A percentile compares a stretch with the other conserved stretches of the same genome.
phyloP scores from a whole-genome alignment of 2,329 filamentous ascomycete species.

The Madurella mycetomatis region DNA sequence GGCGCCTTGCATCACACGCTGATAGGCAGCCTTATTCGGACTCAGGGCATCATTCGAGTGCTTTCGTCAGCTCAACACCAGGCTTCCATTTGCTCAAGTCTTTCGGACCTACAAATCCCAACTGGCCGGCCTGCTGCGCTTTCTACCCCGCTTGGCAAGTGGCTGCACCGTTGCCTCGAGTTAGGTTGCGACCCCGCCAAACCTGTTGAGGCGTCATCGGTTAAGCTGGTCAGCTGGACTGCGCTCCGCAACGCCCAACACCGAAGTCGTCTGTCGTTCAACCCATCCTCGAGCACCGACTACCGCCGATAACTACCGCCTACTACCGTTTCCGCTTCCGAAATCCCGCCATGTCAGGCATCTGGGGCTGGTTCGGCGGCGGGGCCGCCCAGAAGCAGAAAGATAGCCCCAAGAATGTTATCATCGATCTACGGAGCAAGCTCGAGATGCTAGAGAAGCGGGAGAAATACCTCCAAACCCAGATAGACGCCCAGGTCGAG shows the following conservation, averaged over 20 bases:
- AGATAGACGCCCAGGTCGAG: constrained; percentile 88
- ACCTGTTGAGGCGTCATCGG: constrained; percentile 25
- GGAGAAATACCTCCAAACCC: constrained; percentile 82
- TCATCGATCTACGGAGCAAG: constrained; percentile 79
- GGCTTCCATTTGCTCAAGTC: background rate
- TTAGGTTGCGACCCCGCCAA: constrained; percentile 26
- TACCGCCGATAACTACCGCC: background rate
- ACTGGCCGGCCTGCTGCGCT: background rate
- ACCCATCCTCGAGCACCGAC: background rate
- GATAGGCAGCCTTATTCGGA: constrained; percentile 22
- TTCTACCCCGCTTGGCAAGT: background rate
- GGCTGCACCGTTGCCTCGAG: constrained; percentile 11
- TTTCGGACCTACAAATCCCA: background rate
- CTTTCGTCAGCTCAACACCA: constrained; percentile 11
- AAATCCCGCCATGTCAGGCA: constrained; percentile 49
- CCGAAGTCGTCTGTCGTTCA: background rate
- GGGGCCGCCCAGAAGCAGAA: constrained; percentile 78
- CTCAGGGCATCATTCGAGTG: constrained; percentile 6
- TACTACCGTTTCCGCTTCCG: constrained; percentile 1
- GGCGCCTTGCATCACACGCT: constrained; percentile 24
- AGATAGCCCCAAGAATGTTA: constrained; percentile 94
- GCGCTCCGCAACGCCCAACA: constrained; percentile 3
- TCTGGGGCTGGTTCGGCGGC: constrained; percentile 92
- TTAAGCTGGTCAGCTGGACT: constrained; percentile 22
- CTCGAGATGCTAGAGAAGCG: constrained; percentile 97